phyloP scores from a whole-genome alignment of 768 basidiomycete genomes.

The Hydnomerulius pinastri region DNA sequence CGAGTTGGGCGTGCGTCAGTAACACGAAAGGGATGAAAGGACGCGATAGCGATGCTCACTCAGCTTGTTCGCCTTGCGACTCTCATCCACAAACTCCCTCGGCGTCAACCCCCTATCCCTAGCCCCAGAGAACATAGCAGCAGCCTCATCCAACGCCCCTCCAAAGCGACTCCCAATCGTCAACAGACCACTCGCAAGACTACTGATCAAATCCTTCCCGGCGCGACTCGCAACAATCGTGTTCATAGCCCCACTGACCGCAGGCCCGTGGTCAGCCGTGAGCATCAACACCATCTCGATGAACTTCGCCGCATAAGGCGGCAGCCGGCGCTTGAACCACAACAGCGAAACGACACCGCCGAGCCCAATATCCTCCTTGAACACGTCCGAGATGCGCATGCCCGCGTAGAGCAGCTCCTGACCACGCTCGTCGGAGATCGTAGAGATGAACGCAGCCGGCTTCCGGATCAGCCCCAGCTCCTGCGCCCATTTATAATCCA shows the following conservation, averaged over 20 bases:
- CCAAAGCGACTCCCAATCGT: constrained; percentile 99
- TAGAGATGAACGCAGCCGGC: constrained; percentile 98
- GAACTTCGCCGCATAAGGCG: constrained; percentile 95
- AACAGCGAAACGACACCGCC: constrained; percentile 95
- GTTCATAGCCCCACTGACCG: constrained; percentile 99
- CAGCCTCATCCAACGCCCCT: constrained; percentile 98
- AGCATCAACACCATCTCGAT: constrained; percentile 99
- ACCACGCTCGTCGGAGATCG: constrained; percentile 98
- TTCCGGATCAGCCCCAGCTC: constrained; percentile 98
- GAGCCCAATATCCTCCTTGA: constrained; percentile 95
- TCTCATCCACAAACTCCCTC: constrained; percentile 96
- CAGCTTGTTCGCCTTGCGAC: constrained; percentile 91
- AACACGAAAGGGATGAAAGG: neutral
- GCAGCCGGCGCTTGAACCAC: constrained; percentile 97
- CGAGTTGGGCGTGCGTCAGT: constrained; percentile 1
- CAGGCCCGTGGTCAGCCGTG: constrained; percentile 97
- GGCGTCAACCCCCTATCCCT: constrained; percentile 91
- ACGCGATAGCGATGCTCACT: constrained; percentile 51
- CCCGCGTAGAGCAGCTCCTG: constrained; percentile 98
- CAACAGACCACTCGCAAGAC: constrained; percentile 91
- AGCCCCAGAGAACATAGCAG: constrained; percentile 91
- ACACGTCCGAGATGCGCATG: constrained; percentile 98
- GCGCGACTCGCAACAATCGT: constrained; percentile 98
- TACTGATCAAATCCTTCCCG: constrained; percentile 98
- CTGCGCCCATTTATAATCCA: constrained; percentile 99